Evolutionary conservation across 164 flowering plant genomes (phyloP), one percentile per base, ranked within the genome.

Genomic region (Piper longum): DNA sequence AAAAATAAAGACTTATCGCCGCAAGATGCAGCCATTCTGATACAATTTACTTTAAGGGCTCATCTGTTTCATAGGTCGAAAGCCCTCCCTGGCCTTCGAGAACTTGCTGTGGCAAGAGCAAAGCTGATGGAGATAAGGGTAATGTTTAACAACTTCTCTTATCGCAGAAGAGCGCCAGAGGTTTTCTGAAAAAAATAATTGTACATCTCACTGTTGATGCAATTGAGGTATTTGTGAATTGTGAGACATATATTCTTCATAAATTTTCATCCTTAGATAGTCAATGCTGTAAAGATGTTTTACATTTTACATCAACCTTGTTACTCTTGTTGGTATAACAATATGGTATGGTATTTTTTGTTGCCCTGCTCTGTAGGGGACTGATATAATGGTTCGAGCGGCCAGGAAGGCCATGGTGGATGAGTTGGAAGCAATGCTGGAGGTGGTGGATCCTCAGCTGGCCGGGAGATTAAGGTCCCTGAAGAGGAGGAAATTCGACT

Each of bases 401-500:
- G 91, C 97, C 63, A 81, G 78, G 77, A 84, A 75, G 69, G 84
- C 90, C 7, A 86, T 93, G 86, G 80, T 88, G 70, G 96, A 81
- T 57, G 98, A 93, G 78, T 72, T 93, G 70, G 98, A 93, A 71
- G 92, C 92, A 56, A 88, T 88, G 92, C 95, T 93, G 2, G 96
- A 93, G 43, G 89, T 81, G 72, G 95, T 93, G 70, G 98, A 93
- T 56, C 99, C 99, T 4, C 97, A 87, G 66, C 92, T 90, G 41
- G 64, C 69, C 2, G 85, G 81, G 36, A 89, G 72, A 68, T 72
- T 85, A 26, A 79, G 83, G 16, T 84, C 84, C 8, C 66, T 83
- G 80, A 85, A 70, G 71, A 82, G 96, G 66, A 83, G 98, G 73
- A 90, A 77, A 8, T 93, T 93, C 42, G 96, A 90, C 70, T 76